Conservation (phyloP, 441 rosid species). For the Daphne laureola region DNA sequence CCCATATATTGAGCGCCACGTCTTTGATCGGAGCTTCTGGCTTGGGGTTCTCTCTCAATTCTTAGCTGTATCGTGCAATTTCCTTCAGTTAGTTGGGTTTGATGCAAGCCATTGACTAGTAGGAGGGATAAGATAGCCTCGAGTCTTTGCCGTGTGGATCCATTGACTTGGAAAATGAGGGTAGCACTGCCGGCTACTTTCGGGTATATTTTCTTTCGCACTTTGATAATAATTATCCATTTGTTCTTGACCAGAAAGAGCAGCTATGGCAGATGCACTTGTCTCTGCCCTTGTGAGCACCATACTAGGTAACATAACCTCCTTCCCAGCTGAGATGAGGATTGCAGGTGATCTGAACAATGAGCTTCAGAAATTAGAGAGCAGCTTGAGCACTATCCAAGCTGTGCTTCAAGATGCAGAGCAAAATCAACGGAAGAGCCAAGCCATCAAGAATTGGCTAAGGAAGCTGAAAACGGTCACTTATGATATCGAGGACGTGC, state of each 20-base stretch:
- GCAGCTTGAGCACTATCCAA: conserved; percentile 8
- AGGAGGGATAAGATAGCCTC: no score
- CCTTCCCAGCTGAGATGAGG: conserved; percentile 2
- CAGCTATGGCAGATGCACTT: conserved; percentile 5
- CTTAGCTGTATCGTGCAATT: no score
- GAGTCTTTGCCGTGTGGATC: no score
- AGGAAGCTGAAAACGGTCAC: conserved; percentile 7
- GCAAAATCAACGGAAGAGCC: conserved; percentile 9
- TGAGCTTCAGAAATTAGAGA: not conserved
- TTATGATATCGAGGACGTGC: conserved; percentile 6
- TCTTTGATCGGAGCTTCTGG: no score
- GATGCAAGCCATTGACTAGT: no score
- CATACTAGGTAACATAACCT: conserved; percentile 8
- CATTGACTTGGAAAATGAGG: no score
- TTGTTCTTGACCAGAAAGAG: not conserved
- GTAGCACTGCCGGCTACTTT: no score
- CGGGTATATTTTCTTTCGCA: no score
- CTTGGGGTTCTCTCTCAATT: no score
- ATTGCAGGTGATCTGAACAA: not conserved
- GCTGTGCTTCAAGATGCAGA: conserved; percentile 11
- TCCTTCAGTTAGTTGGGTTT: no score
- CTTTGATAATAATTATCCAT: no score
- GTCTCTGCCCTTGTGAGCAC: conserved; percentile 7
- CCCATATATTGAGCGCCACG: no score
- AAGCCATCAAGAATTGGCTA: conserved; percentile 5